Evolutionary conservation across 2,329 filamentous ascomycete genomes (phyloP).

Genomic region (Fusarium sp.): DNA sequence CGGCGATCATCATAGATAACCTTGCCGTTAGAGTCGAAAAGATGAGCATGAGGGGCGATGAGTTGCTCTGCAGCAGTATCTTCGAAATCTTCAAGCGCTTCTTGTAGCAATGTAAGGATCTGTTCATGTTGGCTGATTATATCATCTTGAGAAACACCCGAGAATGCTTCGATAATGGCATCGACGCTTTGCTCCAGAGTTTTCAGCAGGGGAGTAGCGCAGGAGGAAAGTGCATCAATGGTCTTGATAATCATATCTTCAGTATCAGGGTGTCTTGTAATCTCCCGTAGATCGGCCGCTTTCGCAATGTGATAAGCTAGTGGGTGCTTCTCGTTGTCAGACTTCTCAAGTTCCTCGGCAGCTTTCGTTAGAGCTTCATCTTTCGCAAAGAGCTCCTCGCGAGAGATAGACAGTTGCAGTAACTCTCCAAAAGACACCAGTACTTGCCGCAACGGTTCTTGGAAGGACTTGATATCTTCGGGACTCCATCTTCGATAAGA

Average conservation of each 20-base stretch:
- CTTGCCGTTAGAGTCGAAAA: constrained; percentile 12
- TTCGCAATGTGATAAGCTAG: constrained; percentile 22
- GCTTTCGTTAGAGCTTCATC: constrained; percentile 15
- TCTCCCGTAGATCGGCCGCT: constrained; percentile 11
- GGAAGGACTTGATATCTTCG: constrained; percentile 14
- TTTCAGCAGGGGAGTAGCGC: not conserved
- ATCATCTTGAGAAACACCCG: not conserved
- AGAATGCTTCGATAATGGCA: not conserved
- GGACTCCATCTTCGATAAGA: constrained; percentile 17
- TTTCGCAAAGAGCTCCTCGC: constrained; percentile 11
- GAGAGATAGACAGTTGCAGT: constrained; percentile 8
- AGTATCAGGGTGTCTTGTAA: constrained; percentile 9
- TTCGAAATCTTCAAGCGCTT: constrained; percentile 13
- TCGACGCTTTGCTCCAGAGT: not conserved
- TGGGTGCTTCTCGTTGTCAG: constrained; percentile 8
- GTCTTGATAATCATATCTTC: constrained; percentile 16
- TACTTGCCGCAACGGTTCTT: constrained; percentile 8
- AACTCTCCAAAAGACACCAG: constrained; percentile 7
- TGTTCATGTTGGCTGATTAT: not conserved
- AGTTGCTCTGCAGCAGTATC: constrained; percentile 9
- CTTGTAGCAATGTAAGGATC: not conserved
- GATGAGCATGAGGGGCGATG: constrained; percentile 8
- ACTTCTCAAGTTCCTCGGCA: constrained; percentile 10
- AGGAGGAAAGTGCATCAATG: not conserved
- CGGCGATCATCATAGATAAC: not conserved